phyloP scores from a whole-genome alignment of 345 rosid genomes.

The Sonneratia alba region DNA sequence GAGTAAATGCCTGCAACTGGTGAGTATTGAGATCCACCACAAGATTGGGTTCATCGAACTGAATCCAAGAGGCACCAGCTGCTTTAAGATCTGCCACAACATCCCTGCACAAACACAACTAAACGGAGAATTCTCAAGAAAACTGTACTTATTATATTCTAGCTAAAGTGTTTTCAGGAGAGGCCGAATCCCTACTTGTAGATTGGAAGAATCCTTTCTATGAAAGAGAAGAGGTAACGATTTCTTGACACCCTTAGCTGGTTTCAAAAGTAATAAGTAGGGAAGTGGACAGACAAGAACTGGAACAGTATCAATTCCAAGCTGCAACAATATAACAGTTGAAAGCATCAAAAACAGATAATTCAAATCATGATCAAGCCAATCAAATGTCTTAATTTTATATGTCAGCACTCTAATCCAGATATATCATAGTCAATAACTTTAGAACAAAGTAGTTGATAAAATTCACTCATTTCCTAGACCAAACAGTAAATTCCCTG shows the following conservation, averaged over 20 bases:
- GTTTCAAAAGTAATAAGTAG: constrained; percentile 83
- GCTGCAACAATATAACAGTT: constrained; percentile 36
- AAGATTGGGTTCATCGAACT: constrained; percentile 85
- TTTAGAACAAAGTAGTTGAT: neutral
- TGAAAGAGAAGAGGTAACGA: constrained; percentile 64
- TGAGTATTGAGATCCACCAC: constrained; percentile 77
- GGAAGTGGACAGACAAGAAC: constrained; percentile 86
- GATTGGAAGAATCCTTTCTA: constrained; percentile 72
- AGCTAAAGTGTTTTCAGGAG: constrained; percentile 1
- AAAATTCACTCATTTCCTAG: neutral
- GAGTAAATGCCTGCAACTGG: constrained; percentile 64
- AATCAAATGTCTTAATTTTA: neutral
- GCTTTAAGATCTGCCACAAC: constrained; percentile 78
- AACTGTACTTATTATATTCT: constrained; percentile 8
- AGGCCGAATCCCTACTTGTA: constrained; percentile 48
- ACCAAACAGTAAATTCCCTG: neutral
- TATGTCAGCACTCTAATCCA: too few species aligned
- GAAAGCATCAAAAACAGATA: constrained; percentile 10
- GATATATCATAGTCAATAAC: neutral
- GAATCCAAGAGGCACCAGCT: constrained; percentile 94
- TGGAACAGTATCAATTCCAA: constrained; percentile 83
- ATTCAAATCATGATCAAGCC: neutral
- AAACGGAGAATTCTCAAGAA: constrained; percentile 3
- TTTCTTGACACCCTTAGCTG: constrained; percentile 86
- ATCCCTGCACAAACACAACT: constrained; percentile 41